Evolutionary conservation across 2,329 filamentous ascomycete species (phyloP).

Genomic region (Eutypa lata): DNA sequence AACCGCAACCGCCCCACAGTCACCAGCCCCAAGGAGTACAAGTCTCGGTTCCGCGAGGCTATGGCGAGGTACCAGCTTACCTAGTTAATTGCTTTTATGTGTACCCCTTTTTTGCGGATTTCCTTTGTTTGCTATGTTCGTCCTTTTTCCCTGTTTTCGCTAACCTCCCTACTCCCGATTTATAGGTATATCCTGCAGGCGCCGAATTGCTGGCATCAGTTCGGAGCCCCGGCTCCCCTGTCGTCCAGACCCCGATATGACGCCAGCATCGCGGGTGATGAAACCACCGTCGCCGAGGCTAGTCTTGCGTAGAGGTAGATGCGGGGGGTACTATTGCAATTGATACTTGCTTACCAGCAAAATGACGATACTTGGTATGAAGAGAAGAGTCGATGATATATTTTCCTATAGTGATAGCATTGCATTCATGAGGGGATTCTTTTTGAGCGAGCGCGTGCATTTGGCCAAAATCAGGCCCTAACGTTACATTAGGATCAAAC

Average conservation of each 20-base stretch:
- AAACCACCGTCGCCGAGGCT: constrained; percentile 5
- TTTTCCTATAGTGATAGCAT: no score
- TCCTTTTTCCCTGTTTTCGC: background rate
- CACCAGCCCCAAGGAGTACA: constrained; percentile 96
- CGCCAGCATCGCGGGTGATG: constrained; percentile 15
- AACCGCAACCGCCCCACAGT: constrained; percentile 86
- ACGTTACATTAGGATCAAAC: no score
- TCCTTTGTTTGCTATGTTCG: background rate
- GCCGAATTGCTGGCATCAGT: constrained; percentile 74
- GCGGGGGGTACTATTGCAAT: no score
- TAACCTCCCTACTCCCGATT: constrained; percentile 8
- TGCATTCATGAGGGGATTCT: no score
- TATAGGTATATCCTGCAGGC: constrained; percentile 67
- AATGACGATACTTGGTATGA: background rate
- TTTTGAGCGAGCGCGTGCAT: no score
- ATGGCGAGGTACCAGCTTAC: constrained; percentile 71
- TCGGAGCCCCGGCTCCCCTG: constrained; percentile 36
- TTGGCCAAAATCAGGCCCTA: no score
- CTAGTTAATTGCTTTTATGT: no score
- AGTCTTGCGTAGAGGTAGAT: no score
- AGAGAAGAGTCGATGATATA: no score
- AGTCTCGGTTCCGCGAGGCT: constrained; percentile 89
- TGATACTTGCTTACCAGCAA: no score
- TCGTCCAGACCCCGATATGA: constrained; percentile 22
- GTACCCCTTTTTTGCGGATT: background rate